Evolutionary conservation across 441 rosid species (phyloP).

Genomic region (Omphalea diandra): DNA sequence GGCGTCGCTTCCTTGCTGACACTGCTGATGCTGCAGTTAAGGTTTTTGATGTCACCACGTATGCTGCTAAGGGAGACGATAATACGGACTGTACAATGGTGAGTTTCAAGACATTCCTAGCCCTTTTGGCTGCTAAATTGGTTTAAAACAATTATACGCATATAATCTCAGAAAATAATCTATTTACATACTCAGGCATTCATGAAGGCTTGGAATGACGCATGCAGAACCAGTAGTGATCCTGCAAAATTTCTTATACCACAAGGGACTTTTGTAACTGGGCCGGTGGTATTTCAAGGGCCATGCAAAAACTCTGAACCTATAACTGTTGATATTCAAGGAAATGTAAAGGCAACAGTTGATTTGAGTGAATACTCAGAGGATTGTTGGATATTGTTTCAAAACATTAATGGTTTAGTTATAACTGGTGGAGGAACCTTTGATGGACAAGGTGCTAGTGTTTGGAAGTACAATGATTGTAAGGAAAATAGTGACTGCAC

Average conservation of each 20-base stretch:
- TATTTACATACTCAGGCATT: constrained; percentile 29
- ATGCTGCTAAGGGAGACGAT: constrained; percentile 28
- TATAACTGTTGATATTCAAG: constrained; percentile 31
- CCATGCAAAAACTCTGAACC: constrained; percentile 33
- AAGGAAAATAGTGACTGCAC: constrained; percentile 13
- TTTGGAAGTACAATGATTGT: constrained; percentile 36
- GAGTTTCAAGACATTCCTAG: too few species aligned
- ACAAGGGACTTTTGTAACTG: constrained; percentile 27
- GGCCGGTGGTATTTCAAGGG: constrained; percentile 35
- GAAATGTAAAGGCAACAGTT: constrained; percentile 23
- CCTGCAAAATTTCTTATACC: constrained; percentile 37
- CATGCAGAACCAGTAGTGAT: constrained; percentile 25
- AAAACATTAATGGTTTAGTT: constrained; percentile 29
- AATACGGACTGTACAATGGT: constrained; percentile 14
- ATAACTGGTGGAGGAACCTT: constrained; percentile 41
- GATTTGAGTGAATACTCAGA: constrained; percentile 20
- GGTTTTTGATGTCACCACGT: constrained; percentile 23
- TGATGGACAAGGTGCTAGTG: constrained; percentile 38
- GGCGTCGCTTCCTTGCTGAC: constrained; percentile 4
- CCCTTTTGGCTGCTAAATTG: too few species aligned
- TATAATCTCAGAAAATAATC: too few species aligned
- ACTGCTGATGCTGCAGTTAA: background rate
- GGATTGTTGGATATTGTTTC: constrained; percentile 33
- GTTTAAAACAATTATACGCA: too few species aligned
- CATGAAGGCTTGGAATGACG: constrained; percentile 33